Conservation (phyloP, 192 early-diverging fungal species). For the Coemansia sp. region DNA sequence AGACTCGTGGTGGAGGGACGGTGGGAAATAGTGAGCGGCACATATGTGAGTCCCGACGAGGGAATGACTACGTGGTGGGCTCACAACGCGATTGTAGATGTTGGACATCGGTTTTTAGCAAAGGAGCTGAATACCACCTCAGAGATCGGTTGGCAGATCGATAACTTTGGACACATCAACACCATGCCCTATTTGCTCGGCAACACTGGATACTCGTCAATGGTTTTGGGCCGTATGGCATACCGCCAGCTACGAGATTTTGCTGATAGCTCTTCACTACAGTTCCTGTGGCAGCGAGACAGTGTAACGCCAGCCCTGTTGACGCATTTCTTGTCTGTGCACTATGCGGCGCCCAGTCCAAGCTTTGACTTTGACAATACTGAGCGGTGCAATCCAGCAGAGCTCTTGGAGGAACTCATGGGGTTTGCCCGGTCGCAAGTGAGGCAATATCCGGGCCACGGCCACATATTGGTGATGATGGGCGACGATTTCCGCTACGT, state of each 20-base stretch:
- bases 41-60: slow-evolving; percentile 54
- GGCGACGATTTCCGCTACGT: slow-evolving; percentile 51
- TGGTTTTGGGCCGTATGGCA: slow-evolving; percentile 49
- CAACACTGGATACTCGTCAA: slow-evolving; percentile 32
- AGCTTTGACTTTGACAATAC: slow-evolving; percentile 47
- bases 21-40: slow-evolving; percentile 43
- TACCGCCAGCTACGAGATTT: slow-evolving; percentile 38
- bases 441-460: slow-evolving; percentile 46
- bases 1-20: slow-evolving; percentile 27
- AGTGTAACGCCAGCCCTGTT: slow-evolving; percentile 12
- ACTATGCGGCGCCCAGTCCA: slow-evolving; percentile 36
- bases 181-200: slow-evolving; percentile 32
- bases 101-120: slow-evolving; percentile 33
- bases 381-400: slow-evolving; percentile 15
- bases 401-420: slow-evolving; percentile 29
- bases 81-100: slow-evolving; percentile 39
- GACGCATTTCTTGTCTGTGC: slow-evolving; percentile 43
- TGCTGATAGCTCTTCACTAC: slow-evolving; percentile 15
- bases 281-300: slow-evolving; percentile 43
- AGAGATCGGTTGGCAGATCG: slow-evolving; percentile 45
- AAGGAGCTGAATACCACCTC: slow-evolving; percentile 27
- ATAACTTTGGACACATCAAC: slow-evolving; percentile 44
- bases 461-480: slow-evolving; percentile 53
- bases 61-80: slow-evolving; percentile 56
- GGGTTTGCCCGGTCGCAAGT: slow-evolving; percentile 26